Evolutionary conservation across 1,284 basidiomycete species (phyloP), one percentile per base, ranked within the genome.

Genomic region (Spongiforma sp.): DNA sequence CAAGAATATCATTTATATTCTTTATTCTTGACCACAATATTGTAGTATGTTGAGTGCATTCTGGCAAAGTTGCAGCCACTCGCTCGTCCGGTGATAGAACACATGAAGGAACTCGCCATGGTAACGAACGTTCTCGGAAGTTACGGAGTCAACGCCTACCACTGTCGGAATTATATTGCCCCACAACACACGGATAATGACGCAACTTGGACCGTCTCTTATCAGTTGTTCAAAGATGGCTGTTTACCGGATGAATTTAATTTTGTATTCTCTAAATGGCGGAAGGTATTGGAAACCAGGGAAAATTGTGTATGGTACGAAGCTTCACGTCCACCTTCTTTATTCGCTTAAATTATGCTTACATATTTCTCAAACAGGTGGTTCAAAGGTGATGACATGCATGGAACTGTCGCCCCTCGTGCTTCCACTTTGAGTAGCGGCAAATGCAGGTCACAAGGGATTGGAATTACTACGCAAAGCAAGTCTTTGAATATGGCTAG

Each of bases 161-260:
- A 65, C 19, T 65, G 65, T 36, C 57, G 60, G 59, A 53, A 60
- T 24, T 60, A 53, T n/a, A 43, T 60, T 3, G 50, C 50, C 11
- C 50, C 52, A 1, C 50, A 60, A 11, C 52, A 60, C 28, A 30
- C 33, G 5, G 37, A 60, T 37, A 33, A 26, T 2, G 52, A 60
- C 21, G 30, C 6, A 0, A 54, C 59, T 14, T 60, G 59, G 59
- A 60, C 59, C 0, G n/a, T 60, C 2, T 32, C 59, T 11, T 54
- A 60, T 19, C 52, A 60, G 17, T 14, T 60, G 28, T 26, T 26
- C 14, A 60, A 55, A 60, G 19, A 26, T 0, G 30, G 15, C 4
- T 60, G 52, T 21, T 8, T 26, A 12, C 17, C 2, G 4, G 57
- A 59, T 9, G 36, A 60, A 15, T 60, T 52, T 19, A 60, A 60